phyloP scores from a whole-genome alignment of 768 basidiomycete species.

The Lactifluus rugatus region DNA sequence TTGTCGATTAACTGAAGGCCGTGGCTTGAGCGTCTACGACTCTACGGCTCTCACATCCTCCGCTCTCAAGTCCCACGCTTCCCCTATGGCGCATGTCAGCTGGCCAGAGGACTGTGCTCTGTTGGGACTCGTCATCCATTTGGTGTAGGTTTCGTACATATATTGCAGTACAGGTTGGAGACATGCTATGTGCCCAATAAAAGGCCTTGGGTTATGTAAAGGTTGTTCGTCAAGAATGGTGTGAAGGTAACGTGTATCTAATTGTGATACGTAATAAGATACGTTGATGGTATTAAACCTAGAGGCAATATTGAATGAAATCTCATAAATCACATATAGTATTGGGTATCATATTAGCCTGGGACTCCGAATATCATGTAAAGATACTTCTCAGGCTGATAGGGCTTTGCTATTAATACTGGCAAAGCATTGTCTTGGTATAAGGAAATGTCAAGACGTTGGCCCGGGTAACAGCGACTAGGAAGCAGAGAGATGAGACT shows the following conservation, averaged over 20 bases:
- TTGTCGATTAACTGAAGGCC: not conserved
- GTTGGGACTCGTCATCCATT: too few relatives aligned
- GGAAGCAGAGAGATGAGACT: not conserved
- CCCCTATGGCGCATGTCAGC: not conserved
- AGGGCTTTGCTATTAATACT: too few relatives aligned
- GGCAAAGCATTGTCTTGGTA: not conserved
- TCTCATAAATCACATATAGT: not conserved
- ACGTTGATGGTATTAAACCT: not conserved
- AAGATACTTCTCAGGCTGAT: not conserved
- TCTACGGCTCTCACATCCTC: too few relatives aligned
- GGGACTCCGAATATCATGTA: not conserved
- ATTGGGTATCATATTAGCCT: not conserved
- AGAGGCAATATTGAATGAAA: too few relatives aligned
- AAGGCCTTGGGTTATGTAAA: too few relatives aligned
- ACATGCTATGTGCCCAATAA: too few relatives aligned
- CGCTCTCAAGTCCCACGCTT: not conserved
- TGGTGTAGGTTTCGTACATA: not conserved
- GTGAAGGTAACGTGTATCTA: not conserved
- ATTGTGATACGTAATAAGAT: not conserved
- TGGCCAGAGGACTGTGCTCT: not conserved
- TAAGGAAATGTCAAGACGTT: not conserved
- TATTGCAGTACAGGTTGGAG: too few relatives aligned
- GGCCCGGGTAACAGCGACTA: not conserved
- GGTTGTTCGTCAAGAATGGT: too few relatives aligned
- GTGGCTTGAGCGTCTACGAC: not conserved